Conservation (phyloP, 2,329 filamentous ascomycete species). For the Pseudogymnoascus sp. region DNA sequence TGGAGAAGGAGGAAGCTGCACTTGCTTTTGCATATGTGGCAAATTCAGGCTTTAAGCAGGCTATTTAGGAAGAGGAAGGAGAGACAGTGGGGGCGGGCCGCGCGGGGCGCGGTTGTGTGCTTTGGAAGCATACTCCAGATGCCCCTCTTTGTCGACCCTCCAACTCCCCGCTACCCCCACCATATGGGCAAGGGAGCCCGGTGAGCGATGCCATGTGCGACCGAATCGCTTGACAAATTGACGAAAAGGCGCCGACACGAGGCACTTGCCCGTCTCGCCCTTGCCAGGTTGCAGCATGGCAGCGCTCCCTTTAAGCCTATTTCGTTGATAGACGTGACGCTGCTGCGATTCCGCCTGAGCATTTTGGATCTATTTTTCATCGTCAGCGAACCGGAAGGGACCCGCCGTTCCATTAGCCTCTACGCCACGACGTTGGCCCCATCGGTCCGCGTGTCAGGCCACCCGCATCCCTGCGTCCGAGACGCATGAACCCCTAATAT, state of each 20-base stretch:
- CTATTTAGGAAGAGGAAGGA: background rate
- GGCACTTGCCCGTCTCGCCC: background rate
- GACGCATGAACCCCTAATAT: background rate
- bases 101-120: background rate
- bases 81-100: background rate
- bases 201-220: background rate
- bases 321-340: background rate
- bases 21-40: background rate
- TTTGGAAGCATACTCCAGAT: background rate
- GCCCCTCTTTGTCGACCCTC: background rate
- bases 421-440: background rate
- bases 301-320: background rate
- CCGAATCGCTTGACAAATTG: background rate
- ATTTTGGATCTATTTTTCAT: background rate
- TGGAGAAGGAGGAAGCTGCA: background rate
- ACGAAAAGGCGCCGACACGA: background rate
- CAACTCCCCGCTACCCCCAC: background rate
- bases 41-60: background rate
- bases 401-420: conserved; percentile 3
- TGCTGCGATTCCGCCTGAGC: background rate
- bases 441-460: background rate
- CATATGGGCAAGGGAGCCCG: background rate
- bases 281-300: background rate
- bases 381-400: background rate
- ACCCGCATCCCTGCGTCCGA: background rate